Conservation (phyloP, 2,329 filamentous ascomycete species). For the Scedosporium dehoogii region DNA sequence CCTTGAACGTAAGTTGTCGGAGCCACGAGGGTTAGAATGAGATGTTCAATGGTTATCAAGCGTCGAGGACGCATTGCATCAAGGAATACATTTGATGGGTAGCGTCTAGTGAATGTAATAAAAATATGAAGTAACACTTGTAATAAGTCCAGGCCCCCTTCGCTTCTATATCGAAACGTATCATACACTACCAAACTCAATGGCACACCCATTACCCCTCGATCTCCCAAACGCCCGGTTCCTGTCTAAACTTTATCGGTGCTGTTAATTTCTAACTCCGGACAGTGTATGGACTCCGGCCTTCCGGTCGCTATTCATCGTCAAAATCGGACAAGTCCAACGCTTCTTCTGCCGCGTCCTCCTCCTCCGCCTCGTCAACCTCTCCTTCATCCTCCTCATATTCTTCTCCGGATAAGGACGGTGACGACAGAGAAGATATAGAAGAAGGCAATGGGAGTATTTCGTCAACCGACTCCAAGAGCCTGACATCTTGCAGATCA, state of each 20-base stretch:
- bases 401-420: not conserved
- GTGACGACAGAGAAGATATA: not conserved
- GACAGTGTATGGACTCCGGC: not conserved
- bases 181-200: not conserved
- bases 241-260: not conserved
- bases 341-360: not conserved
- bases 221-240: not conserved
- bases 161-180: not conserved
- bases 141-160: too few species aligned
- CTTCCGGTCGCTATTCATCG: not conserved
- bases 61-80: too few species aligned
- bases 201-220: not conserved
- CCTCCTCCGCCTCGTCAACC: not conserved
- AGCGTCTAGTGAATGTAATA: too few species aligned
- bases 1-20: too few species aligned
- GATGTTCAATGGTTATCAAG: too few species aligned
- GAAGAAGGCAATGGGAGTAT: not conserved
- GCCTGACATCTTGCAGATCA: slow-evolving; percentile 23
- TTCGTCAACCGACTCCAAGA: not conserved
- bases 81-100: too few species aligned
- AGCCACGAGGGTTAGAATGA: too few species aligned
- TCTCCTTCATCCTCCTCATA: not conserved
- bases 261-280: not conserved
- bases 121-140: too few species aligned
- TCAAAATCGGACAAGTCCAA: not conserved